phyloP scores from a whole-genome alignment of 495 filamentous ascomycete species.

The Hypoxylon perforatum region DNA sequence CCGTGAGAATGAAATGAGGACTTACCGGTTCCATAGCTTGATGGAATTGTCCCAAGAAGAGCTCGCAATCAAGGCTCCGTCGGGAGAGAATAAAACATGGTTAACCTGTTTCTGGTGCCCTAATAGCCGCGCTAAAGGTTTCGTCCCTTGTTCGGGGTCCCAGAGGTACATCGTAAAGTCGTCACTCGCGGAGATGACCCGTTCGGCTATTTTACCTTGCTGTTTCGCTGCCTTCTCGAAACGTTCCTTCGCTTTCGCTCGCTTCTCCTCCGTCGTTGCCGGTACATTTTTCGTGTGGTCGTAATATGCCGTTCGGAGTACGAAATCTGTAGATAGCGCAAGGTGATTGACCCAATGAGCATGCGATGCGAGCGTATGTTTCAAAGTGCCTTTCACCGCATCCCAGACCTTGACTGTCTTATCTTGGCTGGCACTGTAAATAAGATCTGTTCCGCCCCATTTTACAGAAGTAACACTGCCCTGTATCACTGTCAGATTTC shows the following conservation, averaged over 20 bases:
- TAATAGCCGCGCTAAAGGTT: conserved; percentile 85
- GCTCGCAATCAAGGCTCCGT: conserved; percentile 85
- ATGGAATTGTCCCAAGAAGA: conserved; percentile 92
- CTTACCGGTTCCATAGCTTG: conserved; percentile 84
- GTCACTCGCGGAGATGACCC: conserved; percentile 89
- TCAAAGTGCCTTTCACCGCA: conserved; percentile 76
- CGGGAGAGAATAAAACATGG: conserved; percentile 92
- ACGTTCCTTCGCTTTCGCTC: conserved; percentile 80
- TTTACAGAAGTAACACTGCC: conserved; percentile 84
- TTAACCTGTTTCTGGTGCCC: conserved; percentile 98
- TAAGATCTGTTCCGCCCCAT: conserved; percentile 90
- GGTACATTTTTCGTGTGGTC: conserved; percentile 81
- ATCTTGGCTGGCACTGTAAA: conserved; percentile 93
- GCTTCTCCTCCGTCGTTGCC: conserved; percentile 72
- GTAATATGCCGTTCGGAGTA: conserved; percentile 86
- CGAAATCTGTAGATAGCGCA: conserved; percentile 91
- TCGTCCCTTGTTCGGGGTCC: conserved; percentile 81
- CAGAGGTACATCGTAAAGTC: conserved; percentile 98
- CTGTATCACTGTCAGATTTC: conserved; percentile 32
- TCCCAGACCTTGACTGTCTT: conserved; percentile 95
- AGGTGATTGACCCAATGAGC: conserved; percentile 98
- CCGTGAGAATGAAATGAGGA: conserved; percentile 14
- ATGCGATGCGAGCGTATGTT: conserved; percentile 82
- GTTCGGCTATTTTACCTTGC: conserved; percentile 81
- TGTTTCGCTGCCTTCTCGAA: conserved; percentile 89